Evolutionary conservation across 2,329 filamentous ascomycete species (phyloP).

Genomic region (Hypoxylon sp.): DNA sequence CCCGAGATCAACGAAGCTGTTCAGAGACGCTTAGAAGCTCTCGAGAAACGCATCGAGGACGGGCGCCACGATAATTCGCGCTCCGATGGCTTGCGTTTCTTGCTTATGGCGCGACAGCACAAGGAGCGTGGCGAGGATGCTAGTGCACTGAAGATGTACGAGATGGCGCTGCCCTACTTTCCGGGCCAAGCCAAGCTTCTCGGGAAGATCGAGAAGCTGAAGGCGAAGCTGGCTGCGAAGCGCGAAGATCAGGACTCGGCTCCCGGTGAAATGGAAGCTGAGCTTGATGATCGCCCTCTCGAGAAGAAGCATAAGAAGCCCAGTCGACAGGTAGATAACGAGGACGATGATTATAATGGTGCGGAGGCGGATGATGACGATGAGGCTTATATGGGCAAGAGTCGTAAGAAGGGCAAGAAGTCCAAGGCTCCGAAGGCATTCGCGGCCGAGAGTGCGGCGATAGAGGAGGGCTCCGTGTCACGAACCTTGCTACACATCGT

Average conservation of each 20-base stretch:
- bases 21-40: constrained; percentile 82
- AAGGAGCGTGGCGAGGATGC: constrained; percentile 85
- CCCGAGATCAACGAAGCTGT: constrained; percentile 80
- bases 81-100: constrained; percentile 84
- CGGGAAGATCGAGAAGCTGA: constrained; percentile 76
- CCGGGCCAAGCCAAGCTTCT: constrained; percentile 84
- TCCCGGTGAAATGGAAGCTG: constrained; percentile 29
- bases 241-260: constrained; percentile 32
- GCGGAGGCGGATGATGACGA: constrained; percentile 59
- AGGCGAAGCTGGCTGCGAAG: constrained; percentile 63
- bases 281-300: constrained; percentile 21
- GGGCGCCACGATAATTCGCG: constrained; percentile 77
- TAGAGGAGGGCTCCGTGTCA: constrained; percentile 58
- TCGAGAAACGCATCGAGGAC: constrained; percentile 88
- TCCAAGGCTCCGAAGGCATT: constrained; percentile 36
- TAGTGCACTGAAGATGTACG: constrained; percentile 87
- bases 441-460: neutral
- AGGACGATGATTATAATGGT: constrained; percentile 59
- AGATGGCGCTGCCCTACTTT: constrained; percentile 86
- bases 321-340: constrained; percentile 57
- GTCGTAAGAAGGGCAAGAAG: constrained; percentile 48
- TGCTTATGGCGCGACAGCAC: constrained; percentile 93
- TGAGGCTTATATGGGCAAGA: constrained; percentile 52
- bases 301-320: constrained; percentile 52
- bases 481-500: constrained; percentile 76